These are phyloP conservation scores for Gossypium lobatum DNA, from an alignment of 441 rosid genomes.

Conservation along the genomic window DNA sequence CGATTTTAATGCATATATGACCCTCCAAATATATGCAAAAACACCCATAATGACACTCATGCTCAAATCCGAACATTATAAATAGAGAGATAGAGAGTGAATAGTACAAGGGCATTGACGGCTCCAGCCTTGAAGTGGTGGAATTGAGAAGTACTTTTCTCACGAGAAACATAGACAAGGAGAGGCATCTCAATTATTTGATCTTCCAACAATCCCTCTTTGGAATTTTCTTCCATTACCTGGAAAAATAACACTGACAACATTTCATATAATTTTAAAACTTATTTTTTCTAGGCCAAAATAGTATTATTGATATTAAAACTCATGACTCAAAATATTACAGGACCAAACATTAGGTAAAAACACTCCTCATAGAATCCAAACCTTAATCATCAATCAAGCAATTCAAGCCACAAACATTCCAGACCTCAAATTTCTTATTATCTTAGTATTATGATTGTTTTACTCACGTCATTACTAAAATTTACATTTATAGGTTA, in stretches of 20 bases:
- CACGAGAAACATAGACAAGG: conserved; percentile 34
- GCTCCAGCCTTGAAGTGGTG: conserved; percentile 38
- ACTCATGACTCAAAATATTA: too few relatives aligned
- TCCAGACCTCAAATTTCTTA: too few relatives aligned
- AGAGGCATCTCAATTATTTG: not conserved
- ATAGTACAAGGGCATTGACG: conserved; percentile 12
- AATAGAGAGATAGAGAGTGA: not conserved
- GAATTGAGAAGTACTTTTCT: conserved; percentile 23
- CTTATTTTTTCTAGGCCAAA: too few relatives aligned
- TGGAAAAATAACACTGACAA: not conserved
- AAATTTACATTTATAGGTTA: not conserved
- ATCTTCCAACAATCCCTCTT: not conserved
- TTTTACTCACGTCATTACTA: too few relatives aligned
- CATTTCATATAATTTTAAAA: not conserved
- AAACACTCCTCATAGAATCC: too few relatives aligned
- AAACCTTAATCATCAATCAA: too few relatives aligned
- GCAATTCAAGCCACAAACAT: too few relatives aligned
- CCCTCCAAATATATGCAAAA: too few relatives aligned
- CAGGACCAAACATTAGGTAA: too few relatives aligned
- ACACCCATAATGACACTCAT: not conserved
- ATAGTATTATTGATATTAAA: too few relatives aligned
- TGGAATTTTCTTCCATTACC: not conserved
- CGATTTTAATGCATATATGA: not conserved
- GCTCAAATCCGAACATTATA: not conserved
- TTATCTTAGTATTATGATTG: too few relatives aligned